Percentiles rank a stretch among this genome's conserved stretches.
Conservation (phyloP, 73 alveolate genomes). For the Durusdinium trenchii region DNA sequence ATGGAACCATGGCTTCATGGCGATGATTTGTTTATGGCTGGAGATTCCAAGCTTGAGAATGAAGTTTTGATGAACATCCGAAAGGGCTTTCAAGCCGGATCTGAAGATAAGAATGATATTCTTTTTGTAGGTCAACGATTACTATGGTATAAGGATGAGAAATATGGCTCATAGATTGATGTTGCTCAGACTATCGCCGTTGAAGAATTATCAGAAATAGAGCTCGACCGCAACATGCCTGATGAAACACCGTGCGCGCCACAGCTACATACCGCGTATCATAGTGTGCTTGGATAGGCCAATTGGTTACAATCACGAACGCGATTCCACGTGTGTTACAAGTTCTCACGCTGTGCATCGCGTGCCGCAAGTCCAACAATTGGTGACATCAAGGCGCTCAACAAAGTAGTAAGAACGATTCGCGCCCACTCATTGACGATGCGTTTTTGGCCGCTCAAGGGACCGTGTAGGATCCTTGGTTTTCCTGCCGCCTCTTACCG, state of each 20-base stretch:
- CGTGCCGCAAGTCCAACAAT: constrained; percentile 14
- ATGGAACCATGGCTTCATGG: constrained; percentile 26
- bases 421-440: background rate
- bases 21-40: constrained; percentile 8
- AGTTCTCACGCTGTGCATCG: constrained; percentile 29
- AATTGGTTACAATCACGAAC: constrained; percentile 57
- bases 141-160: background rate
- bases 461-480: background rate
- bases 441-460: background rate
- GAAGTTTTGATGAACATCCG: no score
- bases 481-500: constrained; percentile 5
- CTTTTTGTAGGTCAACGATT: background rate
- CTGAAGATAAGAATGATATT: constrained; percentile 23
- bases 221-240: background rate
- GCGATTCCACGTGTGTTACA: constrained; percentile 28
- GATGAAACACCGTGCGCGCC: background rate
- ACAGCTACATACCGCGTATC: background rate
- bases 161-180: background rate
- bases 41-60: background rate
- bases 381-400: background rate
- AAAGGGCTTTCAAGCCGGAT: no score
- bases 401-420: background rate
- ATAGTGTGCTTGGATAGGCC: background rate
- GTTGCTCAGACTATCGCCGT: background rate
- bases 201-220: background rate